Evolutionary conservation across 73 alveolate species (phyloP).

Genomic region (Paramecium octaurelia): DNA sequence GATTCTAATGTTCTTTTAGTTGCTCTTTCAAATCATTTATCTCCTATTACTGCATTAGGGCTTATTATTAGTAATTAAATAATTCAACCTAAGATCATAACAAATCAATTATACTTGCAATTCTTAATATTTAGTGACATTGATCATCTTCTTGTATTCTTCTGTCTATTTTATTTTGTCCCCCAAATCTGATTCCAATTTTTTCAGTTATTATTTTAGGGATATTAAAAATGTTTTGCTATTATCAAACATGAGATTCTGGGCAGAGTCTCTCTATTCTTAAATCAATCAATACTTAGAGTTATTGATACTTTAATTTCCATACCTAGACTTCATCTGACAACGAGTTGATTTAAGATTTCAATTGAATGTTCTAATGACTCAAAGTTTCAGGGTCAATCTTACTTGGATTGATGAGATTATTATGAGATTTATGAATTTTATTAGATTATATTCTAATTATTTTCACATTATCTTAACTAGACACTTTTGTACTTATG

Average conservation of each 20-base stretch:
- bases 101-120: not conserved
- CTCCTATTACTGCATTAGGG: not conserved
- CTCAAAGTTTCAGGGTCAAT: not conserved
- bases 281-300: not conserved
- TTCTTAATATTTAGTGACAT: not conserved
- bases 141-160: not conserved
- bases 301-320: not conserved
- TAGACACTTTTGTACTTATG: not conserved
- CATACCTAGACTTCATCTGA: not conserved
- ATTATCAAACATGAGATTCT: not conserved
- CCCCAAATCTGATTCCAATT: not conserved
- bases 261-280: slow-evolving; percentile 12
- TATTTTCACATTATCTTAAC: not conserved
- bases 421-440: not conserved
- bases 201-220: not conserved
- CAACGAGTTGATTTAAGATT: not conserved
- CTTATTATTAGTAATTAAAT: not conserved
- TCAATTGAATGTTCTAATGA: not conserved
- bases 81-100: not conserved
- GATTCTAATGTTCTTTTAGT: not conserved
- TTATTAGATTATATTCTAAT: not conserved
- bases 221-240: not conserved
- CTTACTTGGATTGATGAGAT: not conserved
- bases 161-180: not conserved
- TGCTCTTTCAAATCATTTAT: not conserved